Base-by-base conservation (phyloP, 2,329 filamentous ascomycete species). In the Colletotrichum lupini region DNA sequence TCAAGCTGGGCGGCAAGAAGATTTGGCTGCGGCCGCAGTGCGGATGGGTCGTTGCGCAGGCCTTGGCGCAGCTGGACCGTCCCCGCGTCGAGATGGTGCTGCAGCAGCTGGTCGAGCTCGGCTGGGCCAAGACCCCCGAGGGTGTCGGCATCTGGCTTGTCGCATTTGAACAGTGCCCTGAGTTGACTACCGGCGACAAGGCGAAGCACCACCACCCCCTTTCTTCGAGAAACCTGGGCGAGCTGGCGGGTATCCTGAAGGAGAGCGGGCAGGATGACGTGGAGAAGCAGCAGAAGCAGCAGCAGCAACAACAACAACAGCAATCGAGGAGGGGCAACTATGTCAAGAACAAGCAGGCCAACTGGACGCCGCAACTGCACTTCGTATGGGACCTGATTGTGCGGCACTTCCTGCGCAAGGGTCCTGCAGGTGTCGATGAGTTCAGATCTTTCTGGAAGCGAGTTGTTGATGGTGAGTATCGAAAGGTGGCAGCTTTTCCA, bases 11-110 rank as follows among this genome's bases (percentile, higher is more conserved):
- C 53, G 89, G 91, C 77, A 94, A 94, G 83, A 97, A 97, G 82
- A 90, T 94, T 37, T 98, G 95, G 96, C 87, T 98, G 76, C 90
- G 94, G 74, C 92, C 96, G 78, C 94, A 97, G 80, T 98, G 95
- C 78, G 95, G 94, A 37, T 94, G 92, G 87, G 90, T 97, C 60
- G 86, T 98, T 30, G 92, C 93, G 57, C 91, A 95, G 79, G 91
- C 92, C 16, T 82, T 97, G 49, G 87, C 88, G 37, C 91, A 92
- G 78, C 90, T 90, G 85, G 84, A 85, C 49, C 60, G 61, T 22
- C 24, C 28, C 67, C 82, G 88, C 76, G 84, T 87, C 69, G 88
- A 90, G 68, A 56, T 60, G 46, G 90, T 90, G 1, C 87, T 92
- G 77, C 83, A 86, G 30, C 91, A 93, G 0, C 84, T 97, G 46